Conservation (phyloP, 2,329 filamentous ascomycete species). For the Teratosphaeriaceae sp. region DNA sequence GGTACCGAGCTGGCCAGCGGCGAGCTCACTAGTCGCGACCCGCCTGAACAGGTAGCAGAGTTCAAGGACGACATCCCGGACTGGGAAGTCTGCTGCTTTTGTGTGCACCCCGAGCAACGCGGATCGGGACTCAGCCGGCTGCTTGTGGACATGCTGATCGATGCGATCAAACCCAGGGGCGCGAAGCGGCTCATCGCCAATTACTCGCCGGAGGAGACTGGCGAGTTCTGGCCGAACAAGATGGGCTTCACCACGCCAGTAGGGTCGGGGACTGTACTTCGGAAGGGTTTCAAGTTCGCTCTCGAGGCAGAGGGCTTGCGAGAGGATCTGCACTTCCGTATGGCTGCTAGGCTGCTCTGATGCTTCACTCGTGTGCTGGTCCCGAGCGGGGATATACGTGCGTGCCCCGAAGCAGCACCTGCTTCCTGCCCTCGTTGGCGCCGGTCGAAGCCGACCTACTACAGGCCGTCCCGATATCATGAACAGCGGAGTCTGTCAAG, state of each 20-base stretch:
- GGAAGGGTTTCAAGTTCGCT: constrained; percentile 18
- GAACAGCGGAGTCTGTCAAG: no score
- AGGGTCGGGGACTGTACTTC: constrained; percentile 15
- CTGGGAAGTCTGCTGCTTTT: constrained; percentile 24
- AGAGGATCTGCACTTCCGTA: constrained; percentile 17
- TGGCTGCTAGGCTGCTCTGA: constrained; percentile 9
- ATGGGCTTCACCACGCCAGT: constrained; percentile 14
- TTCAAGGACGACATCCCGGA: constrained; percentile 6
- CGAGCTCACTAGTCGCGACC: neutral
- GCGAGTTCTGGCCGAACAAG: constrained; percentile 18
- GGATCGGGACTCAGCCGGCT: constrained; percentile 11
- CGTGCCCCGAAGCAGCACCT: neutral
- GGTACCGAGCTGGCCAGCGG: no score
- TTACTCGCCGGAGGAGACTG: constrained; percentile 19
- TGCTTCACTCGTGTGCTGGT: no score
- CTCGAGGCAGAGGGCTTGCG: constrained; percentile 14
- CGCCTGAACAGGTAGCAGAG: no score
- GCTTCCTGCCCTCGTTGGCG: neutral
- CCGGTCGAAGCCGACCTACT: neutral
- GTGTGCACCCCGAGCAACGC: constrained; percentile 15
- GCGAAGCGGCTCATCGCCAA: constrained; percentile 14
- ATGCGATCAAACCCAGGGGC: constrained; percentile 11
- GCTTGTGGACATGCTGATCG: constrained; percentile 10
- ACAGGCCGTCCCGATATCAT: neutral
- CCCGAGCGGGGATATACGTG: neutral